phyloP scores from a whole-genome alignment of 2,329 filamentous ascomycete species.

The Decorospora gaudefroyi region DNA sequence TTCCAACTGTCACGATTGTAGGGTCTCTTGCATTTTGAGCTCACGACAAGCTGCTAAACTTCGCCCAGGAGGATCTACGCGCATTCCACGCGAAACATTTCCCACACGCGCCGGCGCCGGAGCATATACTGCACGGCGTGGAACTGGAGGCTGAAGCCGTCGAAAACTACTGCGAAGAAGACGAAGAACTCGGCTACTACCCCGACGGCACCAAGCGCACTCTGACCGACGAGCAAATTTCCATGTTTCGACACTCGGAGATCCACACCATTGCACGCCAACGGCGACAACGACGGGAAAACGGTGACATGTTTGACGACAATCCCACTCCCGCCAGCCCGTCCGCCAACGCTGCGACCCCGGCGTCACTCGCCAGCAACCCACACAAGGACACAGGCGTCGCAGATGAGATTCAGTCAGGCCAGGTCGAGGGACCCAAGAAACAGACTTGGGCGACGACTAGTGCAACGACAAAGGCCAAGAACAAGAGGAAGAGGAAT shows the following conservation, averaged over 20 bases:
- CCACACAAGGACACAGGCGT: constrained; percentile 6
- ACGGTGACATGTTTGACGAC: constrained; percentile 22
- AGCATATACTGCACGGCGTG: constrained; percentile 35
- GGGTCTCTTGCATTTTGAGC: constrained; percentile 5
- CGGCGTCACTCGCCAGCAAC: background rate
- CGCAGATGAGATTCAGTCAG: constrained; percentile 19
- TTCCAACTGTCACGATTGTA: constrained; percentile 44
- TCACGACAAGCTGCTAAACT: constrained; percentile 17
- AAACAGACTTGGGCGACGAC: constrained; percentile 36
- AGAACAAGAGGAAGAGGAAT: constrained; percentile 31
- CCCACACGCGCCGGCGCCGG: constrained; percentile 45
- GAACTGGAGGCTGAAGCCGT: constrained; percentile 35
- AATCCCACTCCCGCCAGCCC: background rate
- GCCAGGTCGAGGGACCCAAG: constrained; percentile 24
- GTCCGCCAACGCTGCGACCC: background rate
- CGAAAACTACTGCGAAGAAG: constrained; percentile 50
- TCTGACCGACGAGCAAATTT: constrained; percentile 87
- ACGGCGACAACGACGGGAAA: constrained; percentile 32
- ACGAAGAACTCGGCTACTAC: constrained; percentile 80
- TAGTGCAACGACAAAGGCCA: constrained; percentile 32
- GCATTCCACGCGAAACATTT: constrained; percentile 53
- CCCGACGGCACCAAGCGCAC: constrained; percentile 84
- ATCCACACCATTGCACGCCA: constrained; percentile 67
- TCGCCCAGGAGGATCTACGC: constrained; percentile 50
- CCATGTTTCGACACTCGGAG: constrained; percentile 88